Base-by-base conservation (phyloP, 1,139 yeast genomes). In the Yamadazyma pseudoaaseri region DNA sequence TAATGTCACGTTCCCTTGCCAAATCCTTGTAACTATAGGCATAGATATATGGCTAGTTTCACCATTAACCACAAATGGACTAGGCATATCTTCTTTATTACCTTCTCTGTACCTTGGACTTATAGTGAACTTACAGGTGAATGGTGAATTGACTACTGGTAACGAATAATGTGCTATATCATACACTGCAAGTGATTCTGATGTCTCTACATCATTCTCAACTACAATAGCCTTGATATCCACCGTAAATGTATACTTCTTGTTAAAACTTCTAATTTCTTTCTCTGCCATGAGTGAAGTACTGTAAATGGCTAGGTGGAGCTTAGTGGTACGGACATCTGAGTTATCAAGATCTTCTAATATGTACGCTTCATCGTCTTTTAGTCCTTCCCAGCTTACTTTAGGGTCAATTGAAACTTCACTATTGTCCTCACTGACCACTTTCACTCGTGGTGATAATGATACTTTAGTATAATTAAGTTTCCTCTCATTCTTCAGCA, bases 21-120 rank as follows among this genome's bases (percentile, higher is more conserved):
- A 78, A 6, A 56, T 43, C 34, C 84, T 56, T 3, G 65, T 53
- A 3, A 73, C 70, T 26, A 64, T 58, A 0, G 81, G 79, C 54
- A 65, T 53, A 5, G 64, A 49, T 4, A 48, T 33, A 10, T 51
- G 51, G 3, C 41, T 34, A 12, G 33, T 42, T 10, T 40, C 43
- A 6, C 41, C 48, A 13, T 18, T 6, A 14, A 63, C 33, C 3
- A 65, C 44, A 37, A 75, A 73, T 1, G 76, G 67, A 9, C 64
- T 63, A 0, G 79, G 76, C 52, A 76, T 59, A 24, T 63, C 68
- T 10, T 28, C 27, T 2, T 52, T 49, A 7, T 12, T 11, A 6
- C n/a, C 16, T 3, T 45, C 52, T 18, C 65, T 48, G 13, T 56
- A 49, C 15, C 65, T 45, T 4, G 81, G 81, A 6, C 58, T 48